These are phyloP conservation scores for Paramecium octaurelia DNA, from an alignment of 73 alveolate genomes.

Conservation along the genomic window DNA sequence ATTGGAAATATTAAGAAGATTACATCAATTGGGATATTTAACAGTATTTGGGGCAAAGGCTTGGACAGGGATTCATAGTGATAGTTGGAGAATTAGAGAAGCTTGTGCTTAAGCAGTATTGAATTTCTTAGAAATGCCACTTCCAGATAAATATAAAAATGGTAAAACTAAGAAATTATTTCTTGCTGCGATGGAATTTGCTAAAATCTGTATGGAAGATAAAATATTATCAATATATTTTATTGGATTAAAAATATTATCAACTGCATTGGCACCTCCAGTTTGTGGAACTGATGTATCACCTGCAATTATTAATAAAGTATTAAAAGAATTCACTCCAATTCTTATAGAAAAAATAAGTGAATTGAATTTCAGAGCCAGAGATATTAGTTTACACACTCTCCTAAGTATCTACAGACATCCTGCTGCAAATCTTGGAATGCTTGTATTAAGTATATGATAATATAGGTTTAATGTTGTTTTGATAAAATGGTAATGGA, in stretches of 20 bases:
- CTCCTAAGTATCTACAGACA: slow-evolving; percentile 86
- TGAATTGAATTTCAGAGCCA: slow-evolving; percentile 92
- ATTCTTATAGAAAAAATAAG: slow-evolving; percentile 85
- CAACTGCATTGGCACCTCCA: slow-evolving; percentile 91
- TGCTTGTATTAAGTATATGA: slow-evolving; percentile 45
- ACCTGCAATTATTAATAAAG: slow-evolving; percentile 81
- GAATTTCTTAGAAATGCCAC: slow-evolving; percentile 88
- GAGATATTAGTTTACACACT: slow-evolving; percentile 87
- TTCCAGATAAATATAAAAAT: slow-evolving; percentile 82
- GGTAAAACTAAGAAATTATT: slow-evolving; percentile 86
- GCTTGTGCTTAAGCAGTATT: slow-evolving; percentile 95
- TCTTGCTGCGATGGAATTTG: slow-evolving; percentile 91
- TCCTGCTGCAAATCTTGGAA: slow-evolving; percentile 90
- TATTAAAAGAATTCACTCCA: slow-evolving; percentile 85
- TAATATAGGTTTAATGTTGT: background rate
- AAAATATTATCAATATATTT: slow-evolving; percentile 90
- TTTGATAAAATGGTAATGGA: slow-evolving; percentile 89
- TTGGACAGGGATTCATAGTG: slow-evolving; percentile 93
- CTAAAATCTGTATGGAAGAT: slow-evolving; percentile 89
- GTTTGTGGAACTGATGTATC: slow-evolving; percentile 95
- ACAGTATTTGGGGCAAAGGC: slow-evolving; percentile 91
- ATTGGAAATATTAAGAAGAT: slow-evolving; percentile 86
- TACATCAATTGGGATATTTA: slow-evolving; percentile 84
- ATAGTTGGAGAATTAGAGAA: slow-evolving; percentile 97
- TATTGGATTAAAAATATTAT: slow-evolving; percentile 84